Base-by-base conservation (phyloP, 306 rosid species). In the Trifolium repens region DNA sequence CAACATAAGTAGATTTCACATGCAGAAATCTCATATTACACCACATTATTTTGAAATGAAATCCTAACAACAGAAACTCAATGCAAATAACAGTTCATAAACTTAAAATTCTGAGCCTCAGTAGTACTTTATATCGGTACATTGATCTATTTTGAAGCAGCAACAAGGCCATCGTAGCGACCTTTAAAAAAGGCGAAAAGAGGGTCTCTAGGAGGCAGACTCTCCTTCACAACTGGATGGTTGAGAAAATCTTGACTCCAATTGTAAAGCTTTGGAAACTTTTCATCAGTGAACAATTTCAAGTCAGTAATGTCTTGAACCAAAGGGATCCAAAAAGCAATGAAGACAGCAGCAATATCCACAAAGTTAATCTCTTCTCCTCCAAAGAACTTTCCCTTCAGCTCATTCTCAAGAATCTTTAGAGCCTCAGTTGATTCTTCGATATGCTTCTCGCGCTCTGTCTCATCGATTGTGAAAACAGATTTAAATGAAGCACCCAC, bases 331-430 rank as follows among this genome's bases (percentile, higher is more conserved):
- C 89, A 86, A 74, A 30, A 78, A 3, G 85, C 86, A 39, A 88
- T 17, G 70, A 66, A 58, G 4, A 24, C 76, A 26, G 81, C 88
- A 12, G 71, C 82, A 71, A 91, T 84, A 68, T 90, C 91, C 3
- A 87, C 88, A 46, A 81, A 52, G 8, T 87, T 87, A 35, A 87
- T 2, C 0, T 55, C 82, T 9, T 88, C 87, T 57, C 91, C 96
- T 10, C 90, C 96, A 66, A 90, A 90, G 76, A 75, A 90, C 57
- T 87, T 79, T n/a, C 39, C 85, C 52, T 76, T 76, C 7, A 90
- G 66, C 78, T 90, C 91, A 6, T 86, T 74, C 73, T 90, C 90
- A 2, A 88, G 80, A 16, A 32, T 16, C 14, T 2, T 1, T 26
- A 58, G 64, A 11, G 64, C 37, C 64, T 58, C 64, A 0, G 64